These are phyloP conservation scores for Dendrobium officinale DNA, from an alignment of 106 monocot species.

Conservation along the genomic window DNA sequence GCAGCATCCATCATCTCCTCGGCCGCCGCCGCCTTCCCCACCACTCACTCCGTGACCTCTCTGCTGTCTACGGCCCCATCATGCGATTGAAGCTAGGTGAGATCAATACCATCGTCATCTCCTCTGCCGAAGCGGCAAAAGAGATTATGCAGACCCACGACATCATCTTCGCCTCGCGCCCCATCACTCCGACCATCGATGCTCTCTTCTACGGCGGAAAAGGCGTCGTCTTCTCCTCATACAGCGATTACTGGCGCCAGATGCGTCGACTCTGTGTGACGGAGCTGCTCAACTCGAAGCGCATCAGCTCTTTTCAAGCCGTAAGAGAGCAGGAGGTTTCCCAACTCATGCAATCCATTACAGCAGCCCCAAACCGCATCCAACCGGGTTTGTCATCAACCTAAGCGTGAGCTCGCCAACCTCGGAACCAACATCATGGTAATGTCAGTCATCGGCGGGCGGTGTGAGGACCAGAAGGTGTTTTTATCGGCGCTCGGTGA, in stretches of 20 bases:
- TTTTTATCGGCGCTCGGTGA: not conserved
- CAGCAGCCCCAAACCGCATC: not conserved
- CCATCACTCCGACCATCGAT: not conserved
- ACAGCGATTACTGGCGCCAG: constrained; percentile 17
- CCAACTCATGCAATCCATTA: not conserved
- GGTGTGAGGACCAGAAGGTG: not conserved
- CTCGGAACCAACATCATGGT: not conserved
- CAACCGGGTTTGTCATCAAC: not conserved
- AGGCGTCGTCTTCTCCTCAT: constrained; percentile 16
- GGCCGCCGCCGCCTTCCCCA: not conserved
- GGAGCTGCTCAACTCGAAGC: constrained; percentile 13
- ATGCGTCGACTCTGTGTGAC: constrained; percentile 10
- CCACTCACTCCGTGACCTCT: constrained; percentile 9
- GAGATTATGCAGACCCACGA: constrained; percentile 17
- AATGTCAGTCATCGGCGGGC: not conserved
- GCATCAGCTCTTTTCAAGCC: constrained; percentile 6
- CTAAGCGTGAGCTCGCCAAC: not conserved
- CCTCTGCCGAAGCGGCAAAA: constrained; percentile 10
- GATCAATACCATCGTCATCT: constrained; percentile 9
- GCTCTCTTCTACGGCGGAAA: constrained; percentile 13
- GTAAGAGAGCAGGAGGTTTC: constrained; percentile 6
- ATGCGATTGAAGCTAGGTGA: constrained; percentile 15
- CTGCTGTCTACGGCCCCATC: constrained; percentile 11
- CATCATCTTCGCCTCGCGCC: constrained; percentile 16
- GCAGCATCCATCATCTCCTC: constrained; percentile 14